These are phyloP conservation scores for Lodderomyces margitis DNA, from an alignment of 1,139 yeast genomes.

Conservation along the genomic window DNA sequence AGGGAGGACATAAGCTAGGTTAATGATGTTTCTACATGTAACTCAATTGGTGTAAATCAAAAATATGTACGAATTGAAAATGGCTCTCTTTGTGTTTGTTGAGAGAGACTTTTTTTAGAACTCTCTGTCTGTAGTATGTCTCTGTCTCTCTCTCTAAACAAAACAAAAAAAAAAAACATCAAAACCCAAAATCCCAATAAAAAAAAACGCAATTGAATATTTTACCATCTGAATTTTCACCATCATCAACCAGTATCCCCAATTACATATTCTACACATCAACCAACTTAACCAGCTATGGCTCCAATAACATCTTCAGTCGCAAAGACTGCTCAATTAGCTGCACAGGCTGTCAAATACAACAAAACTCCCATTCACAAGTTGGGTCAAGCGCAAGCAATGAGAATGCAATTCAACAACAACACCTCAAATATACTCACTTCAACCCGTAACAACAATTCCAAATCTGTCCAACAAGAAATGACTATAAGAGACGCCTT, in stretches of 20 bases:
- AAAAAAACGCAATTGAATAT: background rate
- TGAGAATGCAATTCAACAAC: conserved; percentile 31
- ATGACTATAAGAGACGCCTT: conserved; percentile 97
- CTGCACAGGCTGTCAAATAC: conserved; percentile 38
- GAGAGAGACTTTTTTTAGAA: no score
- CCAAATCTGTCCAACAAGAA: conserved; percentile 54
- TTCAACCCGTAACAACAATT: conserved; percentile 41
- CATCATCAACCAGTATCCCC: no score
- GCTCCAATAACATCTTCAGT: conserved; percentile 24
- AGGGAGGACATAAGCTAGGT: no score
- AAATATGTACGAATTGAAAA: no score
- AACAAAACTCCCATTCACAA: conserved; percentile 20
- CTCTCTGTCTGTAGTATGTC: no score
- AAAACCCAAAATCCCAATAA: no score
- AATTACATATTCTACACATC: background rate
- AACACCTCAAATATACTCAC: conserved; percentile 10
- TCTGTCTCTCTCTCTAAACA: no score
- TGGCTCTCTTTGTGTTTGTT: no score
- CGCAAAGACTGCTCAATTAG: conserved; percentile 49
- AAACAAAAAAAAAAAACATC: no score
- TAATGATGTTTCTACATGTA: no score
- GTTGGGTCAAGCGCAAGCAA: conserved; percentile 36
- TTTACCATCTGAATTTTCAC: no score
- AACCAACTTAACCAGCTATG: conserved; percentile 5
- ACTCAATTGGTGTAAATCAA: no score